These are phyloP conservation scores for Aristolochia contorta DNA, from an alignment of 164 flowering plant genomes.

Conservation along the genomic window DNA sequence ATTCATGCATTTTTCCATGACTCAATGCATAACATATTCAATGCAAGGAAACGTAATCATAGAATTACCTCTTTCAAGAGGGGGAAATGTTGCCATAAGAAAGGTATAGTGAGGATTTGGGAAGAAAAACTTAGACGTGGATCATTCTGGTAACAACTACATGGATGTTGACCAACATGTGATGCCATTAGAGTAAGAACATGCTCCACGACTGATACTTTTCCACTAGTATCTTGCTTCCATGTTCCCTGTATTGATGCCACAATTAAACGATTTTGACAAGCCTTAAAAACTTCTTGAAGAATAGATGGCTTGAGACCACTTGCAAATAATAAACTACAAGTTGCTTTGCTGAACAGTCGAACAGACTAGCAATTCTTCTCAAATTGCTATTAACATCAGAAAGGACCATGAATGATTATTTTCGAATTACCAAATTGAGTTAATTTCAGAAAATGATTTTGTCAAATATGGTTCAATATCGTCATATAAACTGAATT, in stretches of 20 bases:
- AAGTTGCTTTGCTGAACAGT: too few species aligned
- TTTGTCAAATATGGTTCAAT: too few species aligned
- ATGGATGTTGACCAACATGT: slow-evolving; percentile 55
- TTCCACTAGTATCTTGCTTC: slow-evolving; percentile 16
- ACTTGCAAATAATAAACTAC: too few species aligned
- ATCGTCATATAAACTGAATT: too few species aligned
- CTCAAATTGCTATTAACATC: too few species aligned
- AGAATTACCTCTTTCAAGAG: slow-evolving; percentile 58
- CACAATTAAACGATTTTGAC: slow-evolving; percentile 6
- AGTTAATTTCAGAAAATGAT: too few species aligned
- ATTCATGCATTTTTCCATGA: too few species aligned
- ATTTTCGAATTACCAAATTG: too few species aligned
- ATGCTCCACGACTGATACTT: slow-evolving; percentile 52
- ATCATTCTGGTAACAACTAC: slow-evolving; percentile 46
- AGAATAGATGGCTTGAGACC: too few species aligned
- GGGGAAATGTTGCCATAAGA: slow-evolving; percentile 71
- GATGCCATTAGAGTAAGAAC: slow-evolving; percentile 36
- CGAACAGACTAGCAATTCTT: too few species aligned
- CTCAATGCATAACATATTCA: background rate
- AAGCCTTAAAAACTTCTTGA: background rate
- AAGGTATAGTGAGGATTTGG: slow-evolving; percentile 80
- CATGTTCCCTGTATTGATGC: slow-evolving; percentile 29
- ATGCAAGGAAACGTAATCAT: background rate
- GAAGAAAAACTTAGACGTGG: slow-evolving; percentile 59
- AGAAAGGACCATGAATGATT: too few species aligned